These are phyloP conservation scores for Elongisporangium anandrum DNA, from an alignment of 352 stramenopile genomes.

Conservation along the genomic window DNA sequence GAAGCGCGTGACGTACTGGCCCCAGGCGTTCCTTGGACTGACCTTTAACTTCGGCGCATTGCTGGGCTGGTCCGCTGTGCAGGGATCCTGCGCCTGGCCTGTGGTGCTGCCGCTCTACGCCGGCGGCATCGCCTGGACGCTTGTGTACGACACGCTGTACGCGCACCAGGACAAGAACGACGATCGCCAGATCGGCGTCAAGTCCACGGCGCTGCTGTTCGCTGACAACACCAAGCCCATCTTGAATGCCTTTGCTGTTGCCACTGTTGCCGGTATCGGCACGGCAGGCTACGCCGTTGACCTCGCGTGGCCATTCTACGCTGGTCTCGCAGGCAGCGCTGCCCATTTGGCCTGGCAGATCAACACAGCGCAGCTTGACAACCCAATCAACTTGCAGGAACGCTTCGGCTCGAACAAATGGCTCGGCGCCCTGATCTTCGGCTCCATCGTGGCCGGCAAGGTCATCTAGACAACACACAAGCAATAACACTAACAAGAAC, in stretches of 20 bases:
- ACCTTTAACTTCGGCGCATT: slow-evolving; percentile 99
- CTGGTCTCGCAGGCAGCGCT: slow-evolving; percentile 80
- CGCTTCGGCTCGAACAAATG: slow-evolving; percentile 95
- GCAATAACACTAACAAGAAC: slow-evolving; percentile 6
- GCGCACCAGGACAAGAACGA: slow-evolving; percentile 98
- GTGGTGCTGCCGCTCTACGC: slow-evolving; percentile 95
- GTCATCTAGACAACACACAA: slow-evolving; percentile 24
- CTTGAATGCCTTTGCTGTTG: slow-evolving; percentile 81
- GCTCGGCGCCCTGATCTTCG: slow-evolving; percentile 82
- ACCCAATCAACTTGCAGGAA: slow-evolving; percentile 90
- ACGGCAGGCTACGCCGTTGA: slow-evolving; percentile 73
- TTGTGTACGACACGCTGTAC: slow-evolving; percentile 99
- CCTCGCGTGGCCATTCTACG: slow-evolving; percentile 88
- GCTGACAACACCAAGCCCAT: slow-evolving; percentile 93
- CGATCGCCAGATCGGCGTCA: slow-evolving; percentile 94
- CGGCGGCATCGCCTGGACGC: slow-evolving; percentile 94
- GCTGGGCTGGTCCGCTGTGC: slow-evolving; percentile 90
- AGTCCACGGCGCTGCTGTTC: slow-evolving; percentile 95
- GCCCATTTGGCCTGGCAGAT: slow-evolving; percentile 97
- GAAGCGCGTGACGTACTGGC: slow-evolving; percentile 98
- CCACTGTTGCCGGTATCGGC: slow-evolving; percentile 57
- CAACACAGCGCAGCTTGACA: slow-evolving; percentile 92
- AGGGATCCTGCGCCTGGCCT: slow-evolving; percentile 71
- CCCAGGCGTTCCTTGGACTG: slow-evolving; percentile 95
- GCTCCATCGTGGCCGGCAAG: slow-evolving; percentile 77